These are phyloP conservation scores for Cenchrus purpureus DNA, from an alignment of 176 grass and related monocot genomes.

Conservation along the genomic window DNA sequence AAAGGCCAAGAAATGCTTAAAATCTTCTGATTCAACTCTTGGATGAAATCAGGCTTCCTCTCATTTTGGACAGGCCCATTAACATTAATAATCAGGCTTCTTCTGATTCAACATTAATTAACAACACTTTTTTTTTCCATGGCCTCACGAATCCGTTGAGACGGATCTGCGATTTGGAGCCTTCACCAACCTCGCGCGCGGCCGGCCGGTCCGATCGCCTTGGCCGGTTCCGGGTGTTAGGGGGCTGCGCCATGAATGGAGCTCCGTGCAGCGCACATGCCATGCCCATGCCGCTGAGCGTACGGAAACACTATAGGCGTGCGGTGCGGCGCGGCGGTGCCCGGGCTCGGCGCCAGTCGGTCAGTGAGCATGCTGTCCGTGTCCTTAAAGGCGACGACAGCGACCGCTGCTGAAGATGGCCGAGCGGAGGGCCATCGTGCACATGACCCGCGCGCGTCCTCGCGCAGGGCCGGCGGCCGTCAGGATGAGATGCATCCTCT, in stretches of 20 bases:
- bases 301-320: not conserved
- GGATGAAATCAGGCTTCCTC: too few species aligned
- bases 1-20: too few species aligned
- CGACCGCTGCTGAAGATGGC: not conserved
- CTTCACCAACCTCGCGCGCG: not conserved
- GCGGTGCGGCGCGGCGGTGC: not conserved
- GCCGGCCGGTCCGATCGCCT: not conserved
- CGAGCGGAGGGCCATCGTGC: not conserved
- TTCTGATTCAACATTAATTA: too few species aligned
- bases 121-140: too few species aligned
- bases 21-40: too few species aligned
- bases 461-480: too few species aligned
- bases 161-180: not conserved
- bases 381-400: conserved; percentile 18
- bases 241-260: conserved; percentile 17
- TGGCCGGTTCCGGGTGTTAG: not conserved
- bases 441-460: not conserved
- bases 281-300: conserved; percentile 18
- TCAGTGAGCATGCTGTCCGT: not conserved
- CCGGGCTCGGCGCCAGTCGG: not conserved
- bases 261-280: conserved; percentile 30
- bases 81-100: too few species aligned
- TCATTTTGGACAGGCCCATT: too few species aligned
- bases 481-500: not conserved
- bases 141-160: not conserved